Evolutionary conservation across 768 basidiomycete species (phyloP).

Genomic region (Tulasnella sp.): DNA sequence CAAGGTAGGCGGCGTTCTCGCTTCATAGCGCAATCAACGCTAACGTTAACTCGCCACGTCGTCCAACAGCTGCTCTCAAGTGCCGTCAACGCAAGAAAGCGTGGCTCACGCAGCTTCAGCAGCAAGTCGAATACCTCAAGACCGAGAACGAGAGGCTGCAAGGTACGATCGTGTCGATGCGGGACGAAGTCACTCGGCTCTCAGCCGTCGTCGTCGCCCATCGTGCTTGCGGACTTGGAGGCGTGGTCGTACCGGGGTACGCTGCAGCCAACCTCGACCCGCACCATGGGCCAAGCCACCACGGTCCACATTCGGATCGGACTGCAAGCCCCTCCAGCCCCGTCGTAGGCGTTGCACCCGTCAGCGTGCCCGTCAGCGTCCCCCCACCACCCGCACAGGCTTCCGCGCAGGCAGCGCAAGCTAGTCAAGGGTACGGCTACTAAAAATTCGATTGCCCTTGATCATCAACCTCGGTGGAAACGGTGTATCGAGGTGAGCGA

Average conservation of each 20-base stretch:
- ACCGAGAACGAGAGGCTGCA: conserved; percentile 94
- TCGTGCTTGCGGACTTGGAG: conserved; percentile 40
- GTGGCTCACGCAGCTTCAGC: conserved; percentile 89
- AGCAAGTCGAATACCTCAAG: conserved; percentile 87
- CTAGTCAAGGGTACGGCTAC: conserved; percentile 3
- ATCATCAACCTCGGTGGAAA: background rate
- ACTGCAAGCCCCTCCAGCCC: conserved; percentile 5
- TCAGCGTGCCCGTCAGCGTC: conserved; percentile 21
- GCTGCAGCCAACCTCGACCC: background rate
- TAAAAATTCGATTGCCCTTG: background rate
- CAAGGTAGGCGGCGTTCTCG: conserved; percentile 61
- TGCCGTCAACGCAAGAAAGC: conserved; percentile 99
- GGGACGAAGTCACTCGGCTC: conserved; percentile 88
- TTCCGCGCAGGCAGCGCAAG: background rate
- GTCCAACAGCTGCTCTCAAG: conserved; percentile 81
- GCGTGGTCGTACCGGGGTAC: conserved; percentile 29
- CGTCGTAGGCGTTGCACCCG: conserved; percentile 23
- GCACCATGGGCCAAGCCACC: background rate
- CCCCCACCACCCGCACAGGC: background rate
- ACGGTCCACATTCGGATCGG: background rate
- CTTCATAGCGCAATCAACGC: background rate
- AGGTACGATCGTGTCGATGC: conserved; percentile 75
- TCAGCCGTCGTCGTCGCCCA: conserved; percentile 43
- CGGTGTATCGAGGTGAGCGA: background rate
- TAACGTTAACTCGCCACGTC: conserved; percentile 13